Conservation (phyloP, 1,284 basidiomycete species). For the Cryptococcus neoformans region DNA sequence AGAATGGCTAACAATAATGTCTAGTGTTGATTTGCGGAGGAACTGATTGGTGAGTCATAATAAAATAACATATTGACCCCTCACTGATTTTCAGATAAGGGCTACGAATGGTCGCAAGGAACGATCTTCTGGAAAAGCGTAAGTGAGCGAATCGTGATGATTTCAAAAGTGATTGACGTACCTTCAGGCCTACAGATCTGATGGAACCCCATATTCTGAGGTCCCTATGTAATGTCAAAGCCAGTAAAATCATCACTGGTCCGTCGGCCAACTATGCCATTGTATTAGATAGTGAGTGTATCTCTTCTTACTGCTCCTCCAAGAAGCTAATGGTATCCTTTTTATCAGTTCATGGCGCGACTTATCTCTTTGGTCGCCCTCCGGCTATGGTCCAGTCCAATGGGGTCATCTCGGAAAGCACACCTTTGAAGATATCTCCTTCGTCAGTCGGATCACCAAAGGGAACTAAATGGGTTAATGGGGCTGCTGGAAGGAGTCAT, state of each 20-base stretch:
- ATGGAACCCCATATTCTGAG: constrained; percentile 82
- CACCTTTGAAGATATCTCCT: constrained; percentile 62
- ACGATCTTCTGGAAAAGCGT: not conserved
- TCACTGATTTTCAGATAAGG: constrained; percentile 14
- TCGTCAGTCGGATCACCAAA: constrained; percentile 59
- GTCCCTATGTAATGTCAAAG: constrained; percentile 75
- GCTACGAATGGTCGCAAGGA: constrained; percentile 29
- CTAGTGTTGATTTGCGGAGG: constrained; percentile 28
- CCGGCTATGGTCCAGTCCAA: constrained; percentile 57
- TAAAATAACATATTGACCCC: not conserved
- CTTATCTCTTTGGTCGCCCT: constrained; percentile 86
- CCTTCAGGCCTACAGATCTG: constrained; percentile 57
- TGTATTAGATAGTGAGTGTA: constrained; percentile 58
- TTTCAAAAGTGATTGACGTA: not conserved
- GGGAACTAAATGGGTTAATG: constrained; percentile 68
- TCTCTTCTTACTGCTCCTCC: constrained; percentile 3
- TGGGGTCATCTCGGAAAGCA: constrained; percentile 62
- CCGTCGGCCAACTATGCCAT: constrained; percentile 63
- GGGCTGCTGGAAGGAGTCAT: constrained; percentile 78
- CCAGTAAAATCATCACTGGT: constrained; percentile 65
- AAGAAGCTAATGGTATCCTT: not conserved
- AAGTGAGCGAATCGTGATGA: not conserved
- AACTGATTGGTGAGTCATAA: constrained; percentile 21
- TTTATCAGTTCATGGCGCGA: constrained; percentile 60
- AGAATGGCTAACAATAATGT: not conserved